phyloP scores from a whole-genome alignment of 179 eudicot species.

The Camellia oleifera region DNA sequence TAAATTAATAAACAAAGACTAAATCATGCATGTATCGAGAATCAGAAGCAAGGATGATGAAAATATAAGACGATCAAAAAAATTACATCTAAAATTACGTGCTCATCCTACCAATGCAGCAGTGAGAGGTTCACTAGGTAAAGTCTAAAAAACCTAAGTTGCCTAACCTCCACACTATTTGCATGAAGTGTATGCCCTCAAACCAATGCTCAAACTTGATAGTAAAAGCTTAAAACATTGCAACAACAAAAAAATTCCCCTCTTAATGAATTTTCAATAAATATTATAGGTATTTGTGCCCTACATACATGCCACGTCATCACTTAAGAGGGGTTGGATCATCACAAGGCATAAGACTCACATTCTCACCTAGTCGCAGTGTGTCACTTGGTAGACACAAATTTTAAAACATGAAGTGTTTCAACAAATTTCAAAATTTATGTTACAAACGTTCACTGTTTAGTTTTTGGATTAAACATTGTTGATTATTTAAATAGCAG shows the following conservation, averaged over 20 bases:
- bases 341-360: too few species aligned
- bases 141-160: neutral
- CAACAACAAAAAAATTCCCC: neutral
- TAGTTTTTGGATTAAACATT: too few species aligned
- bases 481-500: too few species aligned
- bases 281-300: neutral
- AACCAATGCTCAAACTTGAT: neutral
- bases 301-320: too few species aligned
- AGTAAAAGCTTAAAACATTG: neutral
- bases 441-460: too few species aligned
- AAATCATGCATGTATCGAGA: neutral
- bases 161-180: neutral
- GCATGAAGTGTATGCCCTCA: neutral
- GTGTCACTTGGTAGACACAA: too few species aligned
- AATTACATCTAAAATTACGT: neutral
- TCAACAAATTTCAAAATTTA: too few species aligned
- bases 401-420: too few species aligned
- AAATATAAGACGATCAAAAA: neutral
- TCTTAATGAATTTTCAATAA: neutral
- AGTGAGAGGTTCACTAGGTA: neutral
- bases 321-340: too few species aligned
- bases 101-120: neutral
- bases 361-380: too few species aligned
- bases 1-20: too few species aligned
- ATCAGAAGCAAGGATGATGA: neutral